Evolutionary conservation across 75 land plant species (phyloP).

Genomic region (Pinus taeda): DNA sequence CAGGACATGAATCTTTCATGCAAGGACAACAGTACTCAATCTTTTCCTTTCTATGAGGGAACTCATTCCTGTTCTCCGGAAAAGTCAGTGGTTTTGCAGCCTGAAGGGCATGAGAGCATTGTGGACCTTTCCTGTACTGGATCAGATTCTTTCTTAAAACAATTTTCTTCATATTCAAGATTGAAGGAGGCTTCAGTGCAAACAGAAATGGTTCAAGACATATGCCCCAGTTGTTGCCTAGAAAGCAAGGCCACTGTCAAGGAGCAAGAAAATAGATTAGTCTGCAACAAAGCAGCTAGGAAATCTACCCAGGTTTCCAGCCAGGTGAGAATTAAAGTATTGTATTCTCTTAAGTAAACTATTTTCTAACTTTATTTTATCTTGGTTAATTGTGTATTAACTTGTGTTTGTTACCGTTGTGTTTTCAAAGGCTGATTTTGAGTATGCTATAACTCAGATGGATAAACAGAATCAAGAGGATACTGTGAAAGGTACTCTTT

Average conservation of each 20-base stretch:
- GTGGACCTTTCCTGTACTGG: not conserved
- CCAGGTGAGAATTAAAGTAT: not conserved
- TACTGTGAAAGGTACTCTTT: not conserved
- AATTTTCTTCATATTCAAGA: not conserved
- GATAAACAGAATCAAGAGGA: not conserved
- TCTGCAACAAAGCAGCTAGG: not conserved
- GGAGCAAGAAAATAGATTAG: not conserved
- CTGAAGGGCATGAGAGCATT: constrained; percentile 3
- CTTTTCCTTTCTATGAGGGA: not conserved
- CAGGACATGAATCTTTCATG: not conserved
- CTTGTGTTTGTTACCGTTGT: not conserved
- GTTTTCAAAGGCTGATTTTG: not conserved
- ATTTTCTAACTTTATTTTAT: not conserved
- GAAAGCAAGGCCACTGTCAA: not conserved
- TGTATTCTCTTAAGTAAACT: not conserved
- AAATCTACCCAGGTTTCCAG: not conserved
- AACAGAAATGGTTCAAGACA: not conserved
- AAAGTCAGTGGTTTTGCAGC: constrained; percentile 9
- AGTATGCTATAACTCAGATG: not conserved
- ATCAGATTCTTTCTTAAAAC: not conserved
- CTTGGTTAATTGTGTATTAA: not conserved
- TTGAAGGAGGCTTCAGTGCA: constrained; percentile 3
- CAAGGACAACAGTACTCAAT: not conserved
- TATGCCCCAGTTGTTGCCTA: not conserved
- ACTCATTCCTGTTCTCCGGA: not conserved